Evolutionary conservation across 1,284 basidiomycete genomes (phyloP), one percentile per base, ranked within the genome.

Genomic region (Tilletia caries): DNA sequence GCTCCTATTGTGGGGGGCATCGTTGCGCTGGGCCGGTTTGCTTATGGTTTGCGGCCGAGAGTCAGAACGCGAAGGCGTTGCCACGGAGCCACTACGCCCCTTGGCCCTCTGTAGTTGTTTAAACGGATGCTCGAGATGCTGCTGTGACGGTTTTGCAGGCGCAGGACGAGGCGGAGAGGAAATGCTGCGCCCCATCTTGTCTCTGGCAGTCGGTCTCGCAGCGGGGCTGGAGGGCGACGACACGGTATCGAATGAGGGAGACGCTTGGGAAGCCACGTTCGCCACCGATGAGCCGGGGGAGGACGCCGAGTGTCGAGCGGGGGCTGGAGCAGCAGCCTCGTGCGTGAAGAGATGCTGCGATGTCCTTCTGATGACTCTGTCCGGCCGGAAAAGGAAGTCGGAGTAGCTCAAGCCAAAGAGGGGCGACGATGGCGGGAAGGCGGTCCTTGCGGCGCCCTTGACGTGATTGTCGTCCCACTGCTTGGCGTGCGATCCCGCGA

Each of bases 351-450:
- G 32, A 37, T 62, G 58, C 58, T 62, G 58, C 18, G 58, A 29
- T 62, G 34, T 62, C 32, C 29, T 6, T 25, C 58, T 23, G n/a
- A 54, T 23, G 52, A 54, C 52, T 13, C 52, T 23, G 52, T 54
- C 52, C 15, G 52, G 52, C 23, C 52, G 58, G 29, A 62, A 62
- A 29, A 62, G 58, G 15, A 33, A 33, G 58, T 62, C 58, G 58
- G 58, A 33, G 58, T 62, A 62, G 58, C 58, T 62, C 15, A 62
- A 18, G 3, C 58, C 52, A 23, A 23, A 27, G 23, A 54, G 25
- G n/a, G 29, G 52, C 25, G 52, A 29, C n/a, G 37, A 41, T 10
- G 37, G 37, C 37, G 37, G 37, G 37, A 41, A 41, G 15, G 37
- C 37, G 8, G 37, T 15, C 10, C 37, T 41, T 41, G 37, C 37